Evolutionary conservation across 176 grass and related monocot species (phyloP), one percentile per base, ranked within the genome.

Genomic region (Ampelocalamus luodianensis): DNA sequence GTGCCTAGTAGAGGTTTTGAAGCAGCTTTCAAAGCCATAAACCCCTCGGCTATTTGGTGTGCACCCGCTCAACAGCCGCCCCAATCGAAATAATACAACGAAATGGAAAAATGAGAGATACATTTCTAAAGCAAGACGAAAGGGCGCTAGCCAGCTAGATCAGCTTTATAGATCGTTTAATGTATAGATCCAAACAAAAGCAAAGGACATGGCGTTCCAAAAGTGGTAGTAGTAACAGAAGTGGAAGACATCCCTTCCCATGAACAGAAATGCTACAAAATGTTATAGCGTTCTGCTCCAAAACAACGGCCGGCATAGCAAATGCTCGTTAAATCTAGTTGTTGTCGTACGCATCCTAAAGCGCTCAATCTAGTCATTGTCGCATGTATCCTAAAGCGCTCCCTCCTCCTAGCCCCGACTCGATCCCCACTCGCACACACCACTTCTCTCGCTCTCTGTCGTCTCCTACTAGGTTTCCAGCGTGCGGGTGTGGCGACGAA

Each of bases 221-320:
- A 77, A 81, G 86, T 53, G 88, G 12, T 62, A 45, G 38, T 13
- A 13, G 53, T 48, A 64, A 68, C 3, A 23, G 72, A 90, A 82
- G 67, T 68, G 66, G 49, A 27, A n/a, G n/a, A n/a, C n/a, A 48
- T 59, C 65, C 73, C 88, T 82, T 78, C 63, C 72, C 88, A 29
- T 29, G 29, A 29, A 29, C 29, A 29, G 29, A 29, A 29, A 29
- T 29, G 1, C 29, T 29, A 29, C 29, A 29, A 29, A 29, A 29
- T 29, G 29, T 1, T 29, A 29, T 29, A 1, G 29, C 29, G 29
- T 29, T 29, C 29, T 1, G 29, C 1, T 29, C 29, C 29, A 29
- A 29, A 29, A 29, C 29, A 29, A 29, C 29, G 29, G 29, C 29
- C 29, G 29, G 29, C 29, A 29, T 29, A 29, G 29, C 29, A 29